Evolutionary conservation across 345 rosid genomes (phyloP), one percentile per base, ranked within the genome.

Genomic region (Melastoma malabathricum): DNA sequence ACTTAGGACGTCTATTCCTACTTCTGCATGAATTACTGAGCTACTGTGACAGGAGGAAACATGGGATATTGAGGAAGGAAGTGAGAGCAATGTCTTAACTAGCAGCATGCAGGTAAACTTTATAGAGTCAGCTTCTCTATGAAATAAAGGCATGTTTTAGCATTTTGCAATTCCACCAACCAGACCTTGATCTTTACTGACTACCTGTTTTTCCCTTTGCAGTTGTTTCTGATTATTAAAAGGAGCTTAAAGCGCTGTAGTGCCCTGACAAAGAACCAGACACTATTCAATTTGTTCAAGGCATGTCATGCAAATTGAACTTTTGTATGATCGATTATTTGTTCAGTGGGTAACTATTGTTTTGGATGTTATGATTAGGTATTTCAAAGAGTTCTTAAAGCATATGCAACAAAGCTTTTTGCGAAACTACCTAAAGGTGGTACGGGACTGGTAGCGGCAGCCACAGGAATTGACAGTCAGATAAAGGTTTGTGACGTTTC

Each of bases 191-290:
- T 34, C 15, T 10, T 43, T 38, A 54, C 31, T 6, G 18, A 47
- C 5, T 43, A 1, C 15, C 34, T 47, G 53, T 39, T 59, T 18
- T 57, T 56, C 15, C 60, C 49, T 18, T 50, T 54, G 64, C 63
- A 92, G 97, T 64, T 87, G 74, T 87, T 92, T 74, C 75, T 81
- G 48, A 78, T 84, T 55, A 87, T 92, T 74, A 92, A 87, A 64
- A 82, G 94, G 78, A 92, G 97, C 84, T 75, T 92, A 72, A 92
- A 92, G 75, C 79, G 98, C 45, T 92, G 98, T 78, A 84, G 79
- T 73, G 72, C 81, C 62, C 72, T 87, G 59, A 87, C 88, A 63
- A 87, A 83, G 78, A 83, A 65, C 74, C 95, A 87, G 68, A 83
- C 95, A 6, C 62, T 92, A 55, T 81, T 72, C 68, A 79, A 83